Percentiles rank a stretch among this genome's conserved stretches.
Conservation (phyloP, 169 alveolate genomes). For the Neospora caninum region DNA sequence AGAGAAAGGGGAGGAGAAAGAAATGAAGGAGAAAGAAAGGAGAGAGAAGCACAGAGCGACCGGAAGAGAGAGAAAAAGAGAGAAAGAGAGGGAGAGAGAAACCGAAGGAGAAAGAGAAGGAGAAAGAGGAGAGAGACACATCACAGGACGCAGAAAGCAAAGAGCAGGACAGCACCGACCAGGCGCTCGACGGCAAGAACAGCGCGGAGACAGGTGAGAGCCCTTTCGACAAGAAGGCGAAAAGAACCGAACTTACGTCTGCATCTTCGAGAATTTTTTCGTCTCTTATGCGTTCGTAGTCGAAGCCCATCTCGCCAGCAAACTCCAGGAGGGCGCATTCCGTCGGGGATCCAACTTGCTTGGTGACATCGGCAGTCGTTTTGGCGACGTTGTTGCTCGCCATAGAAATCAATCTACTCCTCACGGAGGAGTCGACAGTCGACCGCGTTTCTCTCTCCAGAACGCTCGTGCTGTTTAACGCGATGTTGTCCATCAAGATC, state of each 20-base stretch:
- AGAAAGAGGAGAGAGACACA: too few species aligned
- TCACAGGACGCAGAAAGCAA: too few species aligned
- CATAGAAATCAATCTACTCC: slow-evolving; percentile 7
- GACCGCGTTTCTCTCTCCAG: slow-evolving; percentile 6
- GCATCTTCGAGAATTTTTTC: not conserved
- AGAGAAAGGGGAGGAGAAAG: not conserved
- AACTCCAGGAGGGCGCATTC: slow-evolving; percentile 86
- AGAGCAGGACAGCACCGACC: too few species aligned
- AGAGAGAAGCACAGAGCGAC: not conserved
- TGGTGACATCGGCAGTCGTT: not conserved
- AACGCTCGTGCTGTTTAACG: not conserved
- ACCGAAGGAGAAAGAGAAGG: not conserved
- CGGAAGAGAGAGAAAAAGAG: not conserved
- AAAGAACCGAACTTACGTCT: not conserved
- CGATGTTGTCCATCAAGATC: slow-evolving; percentile 23
- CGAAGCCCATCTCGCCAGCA: slow-evolving; percentile 72
- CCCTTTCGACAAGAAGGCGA: not conserved
- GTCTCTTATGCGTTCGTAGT: slow-evolving; percentile 67
- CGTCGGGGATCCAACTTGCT: slow-evolving; percentile 70
- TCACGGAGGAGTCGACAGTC: not conserved
- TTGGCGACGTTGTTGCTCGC: not conserved
- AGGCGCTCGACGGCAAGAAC: not conserved
- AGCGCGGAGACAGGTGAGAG: not conserved
- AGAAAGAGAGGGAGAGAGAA: not conserved
- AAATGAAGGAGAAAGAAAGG: too few species aligned